Conservation (phyloP, 257 asterid species). For the Lycium barbarum region DNA sequence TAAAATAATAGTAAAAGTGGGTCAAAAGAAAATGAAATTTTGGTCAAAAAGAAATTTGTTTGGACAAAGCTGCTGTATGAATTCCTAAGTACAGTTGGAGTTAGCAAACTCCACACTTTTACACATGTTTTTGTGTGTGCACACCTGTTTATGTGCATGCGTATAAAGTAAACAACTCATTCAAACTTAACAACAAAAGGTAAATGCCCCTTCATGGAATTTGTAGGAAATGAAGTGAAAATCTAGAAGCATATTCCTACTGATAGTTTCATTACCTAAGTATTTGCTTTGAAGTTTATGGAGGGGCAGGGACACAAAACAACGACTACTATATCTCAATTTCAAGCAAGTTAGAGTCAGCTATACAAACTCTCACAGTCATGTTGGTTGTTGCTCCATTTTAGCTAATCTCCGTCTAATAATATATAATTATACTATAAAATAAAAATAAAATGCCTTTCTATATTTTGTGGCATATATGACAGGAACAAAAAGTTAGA, state of each 20-base stretch:
- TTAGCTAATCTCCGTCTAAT: neutral
- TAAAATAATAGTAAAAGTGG: neutral
- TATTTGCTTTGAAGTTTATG: neutral
- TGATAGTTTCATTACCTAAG: neutral
- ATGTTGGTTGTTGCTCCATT: neutral
- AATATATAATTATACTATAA: neutral
- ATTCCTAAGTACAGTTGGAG: constrained; percentile 1
- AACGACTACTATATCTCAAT: neutral
- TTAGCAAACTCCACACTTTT: neutral
- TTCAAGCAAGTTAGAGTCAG: neutral
- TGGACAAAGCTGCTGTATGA: constrained; percentile 15
- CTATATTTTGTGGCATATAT: constrained; percentile 13
- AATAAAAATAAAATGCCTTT: neutral
- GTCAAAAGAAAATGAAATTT: constrained; percentile 23
- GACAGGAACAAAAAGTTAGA: neutral
- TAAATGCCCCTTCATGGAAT: neutral
- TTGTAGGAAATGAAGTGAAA: neutral
- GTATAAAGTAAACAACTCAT: constrained; percentile 23
- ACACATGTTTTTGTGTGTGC: constrained; percentile 20
- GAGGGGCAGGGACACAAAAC: neutral
- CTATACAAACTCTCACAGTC: neutral
- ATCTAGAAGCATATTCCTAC: neutral
- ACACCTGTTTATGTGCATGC: constrained; percentile 10
- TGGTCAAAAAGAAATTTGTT: constrained; percentile 17
- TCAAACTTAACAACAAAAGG: neutral